Base-by-base conservation (phyloP, 768 basidiomycete genomes). In the Boletus barrowsii region DNA sequence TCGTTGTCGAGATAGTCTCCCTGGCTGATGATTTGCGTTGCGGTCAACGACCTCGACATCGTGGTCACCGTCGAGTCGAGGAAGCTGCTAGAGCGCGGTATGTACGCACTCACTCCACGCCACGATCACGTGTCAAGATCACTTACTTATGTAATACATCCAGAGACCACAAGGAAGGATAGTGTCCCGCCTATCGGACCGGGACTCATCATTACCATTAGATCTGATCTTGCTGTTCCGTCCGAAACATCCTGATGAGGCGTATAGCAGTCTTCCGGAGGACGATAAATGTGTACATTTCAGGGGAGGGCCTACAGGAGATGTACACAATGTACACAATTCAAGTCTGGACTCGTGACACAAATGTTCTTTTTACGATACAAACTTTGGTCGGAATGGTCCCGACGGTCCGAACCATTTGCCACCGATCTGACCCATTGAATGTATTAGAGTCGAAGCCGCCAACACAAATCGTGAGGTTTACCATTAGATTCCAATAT, bases 1-100 rank as follows among this genome's bases (percentile, higher is more conserved):
- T 87, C 83, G 10, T 83, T 80, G 56, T 89, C 79, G 56, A 93
- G 83, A 70, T 93, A 93, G 69, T 88, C 82, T 64, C 89, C 92
- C 32, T 79, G 72, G 20, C 70, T 76, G 62, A 93, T 86, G 50
- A 93, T 75, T 69, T 93, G 85, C 3, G 87, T 79, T 29, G 90
- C 77, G n/a, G 88, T 90, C 58, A 90, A 71, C 14, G 68, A 67
- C 58, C 84, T 68, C 64, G 89, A 89, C 89, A 90, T 90, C 53
- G 69, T 68, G 59, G 62, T 26, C 54, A 54, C 58, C 62, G 60
- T 57, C 44, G 47, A 61, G 60, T 57, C 44, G 47, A 61, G 49
- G 52, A 49, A 18, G 35, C n/a, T 26, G 17, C 18, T 46, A 33
- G 32, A 40, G 48, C 10, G 42, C 22, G 3, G n/a, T 13, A 15